Evolutionary conservation across 192 early-diverging fungal species (phyloP).

Genomic region (Dispira parvispora): DNA sequence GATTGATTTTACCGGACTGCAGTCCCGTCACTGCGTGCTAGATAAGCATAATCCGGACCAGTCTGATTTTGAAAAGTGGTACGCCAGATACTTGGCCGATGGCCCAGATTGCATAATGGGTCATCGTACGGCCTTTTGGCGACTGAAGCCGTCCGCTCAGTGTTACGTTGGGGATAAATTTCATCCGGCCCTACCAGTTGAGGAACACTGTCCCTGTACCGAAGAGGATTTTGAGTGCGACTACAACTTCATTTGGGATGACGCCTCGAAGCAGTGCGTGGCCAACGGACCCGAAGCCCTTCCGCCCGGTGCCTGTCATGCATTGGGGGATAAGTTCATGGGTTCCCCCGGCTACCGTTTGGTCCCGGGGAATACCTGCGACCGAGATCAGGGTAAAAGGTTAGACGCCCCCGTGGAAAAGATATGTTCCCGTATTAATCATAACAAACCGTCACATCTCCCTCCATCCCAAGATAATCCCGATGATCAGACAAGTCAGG

Average conservation of each 20-base stretch:
- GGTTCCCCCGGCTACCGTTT: conserved; percentile 64
- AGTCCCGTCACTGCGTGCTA: conserved; percentile 44
- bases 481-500: conserved; percentile 13
- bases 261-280: conserved; percentile 35
- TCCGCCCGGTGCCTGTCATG: conserved; percentile 43
- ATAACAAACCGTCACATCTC: conserved; percentile 17
- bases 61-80: conserved; percentile 62
- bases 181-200: conserved; percentile 34
- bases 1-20: conserved; percentile 48
- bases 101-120: conserved; percentile 75
- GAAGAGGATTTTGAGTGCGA: conserved; percentile 89
- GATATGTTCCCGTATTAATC: conserved; percentile 15
- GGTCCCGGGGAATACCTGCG: conserved; percentile 74
- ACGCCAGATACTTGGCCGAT: conserved; percentile 24
- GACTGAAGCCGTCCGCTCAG: conserved; percentile 54
- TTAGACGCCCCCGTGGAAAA: conserved; percentile 39
- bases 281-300: conserved; percentile 33
- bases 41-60: conserved; percentile 34
- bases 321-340: conserved; percentile 40
- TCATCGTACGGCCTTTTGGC: conserved; percentile 43
- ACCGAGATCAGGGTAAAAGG: conserved; percentile 23
- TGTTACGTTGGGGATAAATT: conserved; percentile 56
- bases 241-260: conserved; percentile 48
- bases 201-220: conserved; percentile 56
- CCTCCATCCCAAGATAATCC: conserved; percentile 8